A percentile compares a stretch with the other conserved stretches of the same genome.
phyloP scores from a whole-genome alignment of 2,329 filamentous ascomycete genomes.

The Arthrobotrys sphaeroides region DNA sequence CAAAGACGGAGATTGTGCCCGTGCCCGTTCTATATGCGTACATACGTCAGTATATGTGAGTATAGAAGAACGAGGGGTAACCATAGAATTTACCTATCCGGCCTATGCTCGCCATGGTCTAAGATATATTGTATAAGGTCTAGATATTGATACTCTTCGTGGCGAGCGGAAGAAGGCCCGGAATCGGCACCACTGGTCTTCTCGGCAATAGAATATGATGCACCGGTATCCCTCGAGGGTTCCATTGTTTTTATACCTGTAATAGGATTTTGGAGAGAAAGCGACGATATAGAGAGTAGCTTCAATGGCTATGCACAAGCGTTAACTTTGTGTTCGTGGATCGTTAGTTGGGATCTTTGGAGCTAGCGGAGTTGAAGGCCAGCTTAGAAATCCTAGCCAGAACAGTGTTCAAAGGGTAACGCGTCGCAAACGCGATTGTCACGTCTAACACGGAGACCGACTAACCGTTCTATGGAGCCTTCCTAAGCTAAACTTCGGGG shows the following conservation, averaged over 20 bases:
- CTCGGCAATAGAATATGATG: slow-evolving; percentile 32
- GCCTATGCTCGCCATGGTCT: slow-evolving; percentile 81
- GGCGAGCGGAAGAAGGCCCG: slow-evolving; percentile 59
- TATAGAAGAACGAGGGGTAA: neutral
- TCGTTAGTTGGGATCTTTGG: no score
- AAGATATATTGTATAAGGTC: slow-evolving; percentile 87
- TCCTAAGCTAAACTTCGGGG: no score
- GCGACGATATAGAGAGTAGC: no score
- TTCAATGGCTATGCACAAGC: no score
- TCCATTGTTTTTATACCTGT: slow-evolving; percentile 2
- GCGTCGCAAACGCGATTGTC: no score
- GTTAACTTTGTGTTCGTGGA: no score
- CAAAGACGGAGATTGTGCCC: slow-evolving; percentile 88
- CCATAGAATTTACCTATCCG: slow-evolving; percentile 73
- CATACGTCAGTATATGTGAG: neutral
- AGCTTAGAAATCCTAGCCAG: no score
- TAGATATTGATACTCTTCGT: slow-evolving; percentile 95
- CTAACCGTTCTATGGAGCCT: no score
- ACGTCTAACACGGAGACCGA: no score
- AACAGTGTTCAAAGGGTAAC: no score
- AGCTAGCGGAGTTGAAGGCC: no score
- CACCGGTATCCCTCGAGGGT: neutral
- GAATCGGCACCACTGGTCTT: slow-evolving; percentile 32
- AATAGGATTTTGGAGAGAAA: no score
- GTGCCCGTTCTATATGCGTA: slow-evolving; percentile 78